Percentiles rank a stretch among this genome's conserved stretches.
These are phyloP conservation scores for Fraxinus velutina DNA, from an alignment of 305 asterid species.

Conservation along the genomic window DNA sequence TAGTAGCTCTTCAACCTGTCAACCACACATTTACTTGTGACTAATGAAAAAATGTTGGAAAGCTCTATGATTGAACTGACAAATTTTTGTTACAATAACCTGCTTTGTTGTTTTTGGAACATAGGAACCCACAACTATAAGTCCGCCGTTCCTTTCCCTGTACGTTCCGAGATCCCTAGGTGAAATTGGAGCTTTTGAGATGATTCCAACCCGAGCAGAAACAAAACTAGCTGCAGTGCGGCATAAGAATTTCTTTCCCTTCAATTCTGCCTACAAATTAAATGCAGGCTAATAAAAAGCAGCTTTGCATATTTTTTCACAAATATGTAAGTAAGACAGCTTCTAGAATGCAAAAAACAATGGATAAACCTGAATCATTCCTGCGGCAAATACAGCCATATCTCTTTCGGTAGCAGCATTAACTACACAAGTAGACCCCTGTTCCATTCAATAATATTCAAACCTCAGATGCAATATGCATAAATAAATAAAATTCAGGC, in stretches of 20 bases:
- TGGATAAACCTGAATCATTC: slow-evolving; percentile 81
- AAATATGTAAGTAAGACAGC: slow-evolving; percentile 9
- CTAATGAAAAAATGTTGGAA: background rate
- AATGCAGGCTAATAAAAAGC: slow-evolving; percentile 25
- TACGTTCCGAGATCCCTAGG: slow-evolving; percentile 64
- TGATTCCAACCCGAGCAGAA: slow-evolving; percentile 85
- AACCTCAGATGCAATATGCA: slow-evolving; percentile 19
- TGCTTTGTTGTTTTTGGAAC: slow-evolving; percentile 97
- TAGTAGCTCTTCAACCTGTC: slow-evolving; percentile 83
- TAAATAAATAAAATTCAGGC: background rate
- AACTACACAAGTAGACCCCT: slow-evolving; percentile 92
- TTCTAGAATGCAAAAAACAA: slow-evolving; percentile 9
- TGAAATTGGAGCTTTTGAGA: slow-evolving; percentile 66
- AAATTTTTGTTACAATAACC: slow-evolving; percentile 40
- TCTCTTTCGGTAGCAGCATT: slow-evolving; percentile 97
- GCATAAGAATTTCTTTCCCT: slow-evolving; percentile 84
- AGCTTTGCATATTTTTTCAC: slow-evolving; percentile 18
- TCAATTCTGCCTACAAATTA: slow-evolving; percentile 74
- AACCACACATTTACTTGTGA: background rate
- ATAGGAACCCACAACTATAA: slow-evolving; percentile 87
- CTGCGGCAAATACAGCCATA: slow-evolving; percentile 89
- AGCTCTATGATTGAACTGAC: background rate
- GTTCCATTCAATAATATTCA: slow-evolving; percentile 30
- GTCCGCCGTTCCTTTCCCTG: slow-evolving; percentile 66
- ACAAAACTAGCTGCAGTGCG: slow-evolving; percentile 99